Conservation (phyloP, 139 green algal species). For the Chlorella ohadii region DNA sequence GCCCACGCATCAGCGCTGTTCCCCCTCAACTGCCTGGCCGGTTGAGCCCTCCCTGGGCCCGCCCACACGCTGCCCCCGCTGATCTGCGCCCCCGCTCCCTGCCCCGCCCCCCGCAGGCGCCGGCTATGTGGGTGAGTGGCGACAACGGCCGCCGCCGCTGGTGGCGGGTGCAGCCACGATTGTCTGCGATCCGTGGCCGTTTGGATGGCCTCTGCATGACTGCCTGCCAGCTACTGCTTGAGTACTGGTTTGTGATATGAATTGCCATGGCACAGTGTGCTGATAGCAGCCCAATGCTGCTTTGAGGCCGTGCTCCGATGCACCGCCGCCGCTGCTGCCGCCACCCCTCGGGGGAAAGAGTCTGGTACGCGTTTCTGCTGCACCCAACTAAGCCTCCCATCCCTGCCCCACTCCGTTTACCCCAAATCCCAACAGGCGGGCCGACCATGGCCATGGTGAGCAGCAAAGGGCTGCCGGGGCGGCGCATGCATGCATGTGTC, state of each 20-base stretch:
- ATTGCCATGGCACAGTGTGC: no score
- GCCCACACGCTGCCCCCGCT: neutral
- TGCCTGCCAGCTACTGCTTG: neutral
- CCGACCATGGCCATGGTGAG: constrained; percentile 81
- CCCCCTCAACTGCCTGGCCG: no score
- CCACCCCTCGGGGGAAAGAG: neutral
- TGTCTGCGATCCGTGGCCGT: neutral
- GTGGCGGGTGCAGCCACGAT: neutral
- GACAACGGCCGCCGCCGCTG: neutral
- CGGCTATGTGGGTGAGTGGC: constrained; percentile 48
- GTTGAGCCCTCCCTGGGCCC: no score
- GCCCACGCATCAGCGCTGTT: no score
- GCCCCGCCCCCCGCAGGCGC: constrained; percentile 32
- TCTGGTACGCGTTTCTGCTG: no score
- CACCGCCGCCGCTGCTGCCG: neutral
- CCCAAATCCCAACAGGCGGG: constrained; percentile 41
- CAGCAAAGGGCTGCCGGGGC: no score
- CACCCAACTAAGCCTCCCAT: neutral
- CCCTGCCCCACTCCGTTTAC: neutral
- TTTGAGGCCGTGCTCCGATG: neutral
- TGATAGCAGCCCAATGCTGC: neutral
- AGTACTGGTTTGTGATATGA: neutral
- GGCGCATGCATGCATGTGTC: no score
- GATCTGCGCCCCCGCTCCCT: no score
- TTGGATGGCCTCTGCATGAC: no score